Base-by-base conservation (phyloP, 345 rosid genomes). In the Linum lewisii region DNA sequence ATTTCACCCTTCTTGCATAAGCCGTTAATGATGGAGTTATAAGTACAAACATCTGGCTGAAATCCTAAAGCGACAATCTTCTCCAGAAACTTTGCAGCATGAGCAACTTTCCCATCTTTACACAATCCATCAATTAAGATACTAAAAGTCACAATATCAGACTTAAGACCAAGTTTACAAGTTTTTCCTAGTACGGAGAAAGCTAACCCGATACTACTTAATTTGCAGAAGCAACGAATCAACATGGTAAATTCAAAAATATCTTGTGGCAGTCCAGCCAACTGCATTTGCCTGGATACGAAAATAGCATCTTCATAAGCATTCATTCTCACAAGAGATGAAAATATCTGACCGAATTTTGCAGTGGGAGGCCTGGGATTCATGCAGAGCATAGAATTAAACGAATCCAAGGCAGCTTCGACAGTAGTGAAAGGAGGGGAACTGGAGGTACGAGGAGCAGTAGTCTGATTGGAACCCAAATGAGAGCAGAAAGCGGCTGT, bases 301-400 rank as follows among this genome's bases (percentile, higher is more conserved):
- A 20, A 36, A 6, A 53, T 6, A 2, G 24, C 66, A 21, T 36
- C 23, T 0, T 29, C 18, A 21, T 32, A 52, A 23, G 37, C 58
- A 18, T 62, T 62, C 32, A 7, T 36, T 8, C 23, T 52, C 4
- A 21, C 50, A 37, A 52, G 21, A 22, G 21, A 22, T 15, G 49
- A 18, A 5, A 62, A 37, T 16, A 62, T 18, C 49, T 37, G 23
- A 29, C 25, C 51, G 24, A 59, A 66, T 10, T 53, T 22, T 6
- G 59, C 52, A 18, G 34, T 23, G 38, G 63, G 51, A 34, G 69
- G 68, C 26, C 44, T 18, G 50, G 62, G 68, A 21, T n/a, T 44
- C 37, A 45, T 2, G 24, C 26, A 38, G 50, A 57, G 26, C 53
- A 66, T 66, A 10, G 20, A 21, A n/a, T 24, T n/a, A 21, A 66